Evolutionary conservation across 2,329 filamentous ascomycete genomes (phyloP), one percentile per base, ranked within the genome.

Genomic region (Pseudocercospora eumusae): DNA sequence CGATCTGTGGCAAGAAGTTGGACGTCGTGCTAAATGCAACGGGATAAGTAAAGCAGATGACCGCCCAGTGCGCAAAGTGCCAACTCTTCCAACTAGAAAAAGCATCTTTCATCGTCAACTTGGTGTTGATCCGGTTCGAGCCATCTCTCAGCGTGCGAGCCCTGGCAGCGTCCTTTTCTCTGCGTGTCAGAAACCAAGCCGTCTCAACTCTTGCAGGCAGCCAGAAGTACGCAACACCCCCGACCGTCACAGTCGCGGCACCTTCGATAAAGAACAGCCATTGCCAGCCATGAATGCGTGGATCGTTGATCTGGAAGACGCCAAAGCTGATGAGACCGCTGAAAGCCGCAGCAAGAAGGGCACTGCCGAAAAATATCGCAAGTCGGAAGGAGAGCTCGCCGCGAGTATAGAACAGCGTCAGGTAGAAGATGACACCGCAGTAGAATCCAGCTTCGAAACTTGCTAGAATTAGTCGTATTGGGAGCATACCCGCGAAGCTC

Each of bases 371-470:
- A 68, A 80, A 79, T n/a, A 79, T 75, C 3, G 77, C 79, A 3
- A 77, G 76, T 10, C 78, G 76, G 54, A 80, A 78, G 0, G 75
- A 78, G 66, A 80, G 77, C 62, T 80, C 76, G 13, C 71, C 68
- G 13, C 71, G 69, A 0, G 72, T 73, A 45, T 82, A 81, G 47
- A 85, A 84, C 0, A 83, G 75, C 0, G 83, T 80, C 7, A 82
- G 70, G 64, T 82, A 86, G 70, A 83, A 84, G 2, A 85, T 82
- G 13, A 81, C 79, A 0, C 81, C 77, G 4, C 82, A 79, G 62
- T 83, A 84, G 72, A 84, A 85, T 0, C 81, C 83, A 0, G 82
- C 83, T 71, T 86, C 84, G 21, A 70, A 74, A 5, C 73, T 69
- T 23, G 82, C 75, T 4, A 84, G 72, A 13, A 84, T 68, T n/a